Conservation (phyloP, 1,284 basidiomycete genomes). For the Cryptococcus hybrid region DNA sequence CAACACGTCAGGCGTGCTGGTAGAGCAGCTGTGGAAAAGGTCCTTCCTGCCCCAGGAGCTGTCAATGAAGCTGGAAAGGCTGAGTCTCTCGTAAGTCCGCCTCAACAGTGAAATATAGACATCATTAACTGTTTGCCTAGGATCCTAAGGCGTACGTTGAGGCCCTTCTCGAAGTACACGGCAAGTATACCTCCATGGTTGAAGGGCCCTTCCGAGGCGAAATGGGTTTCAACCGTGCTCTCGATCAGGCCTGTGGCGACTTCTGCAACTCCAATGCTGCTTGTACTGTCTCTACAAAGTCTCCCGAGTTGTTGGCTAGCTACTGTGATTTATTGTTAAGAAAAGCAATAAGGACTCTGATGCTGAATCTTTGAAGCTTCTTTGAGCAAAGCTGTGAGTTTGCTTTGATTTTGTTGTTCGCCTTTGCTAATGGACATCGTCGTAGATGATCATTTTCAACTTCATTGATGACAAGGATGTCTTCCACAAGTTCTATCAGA, state of each 20-base stretch:
- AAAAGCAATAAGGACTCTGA: conserved; percentile 82
- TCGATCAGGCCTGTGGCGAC: conserved; percentile 93
- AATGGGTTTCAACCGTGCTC: conserved; percentile 89
- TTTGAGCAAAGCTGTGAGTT: conserved; percentile 76
- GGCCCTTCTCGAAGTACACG: conserved; percentile 85
- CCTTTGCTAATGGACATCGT: neutral
- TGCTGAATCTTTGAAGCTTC: conserved; percentile 87
- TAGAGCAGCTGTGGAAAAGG: conserved; percentile 75
- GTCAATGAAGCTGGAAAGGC: conserved; percentile 58
- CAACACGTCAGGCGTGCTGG: conserved; percentile 91
- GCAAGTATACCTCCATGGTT: conserved; percentile 89
- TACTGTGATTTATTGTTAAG: conserved; percentile 87
- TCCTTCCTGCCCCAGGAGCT: conserved; percentile 58
- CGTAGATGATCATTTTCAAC: conserved; percentile 96
- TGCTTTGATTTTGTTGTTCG: neutral
- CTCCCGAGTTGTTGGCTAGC: conserved; percentile 91
- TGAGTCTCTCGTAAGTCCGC: conserved; percentile 56
- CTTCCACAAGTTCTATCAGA: conserved; percentile 99
- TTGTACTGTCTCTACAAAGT: conserved; percentile 82
- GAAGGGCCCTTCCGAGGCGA: conserved; percentile 88
- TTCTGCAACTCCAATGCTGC: conserved; percentile 95
- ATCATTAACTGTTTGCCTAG: conserved; percentile 14
- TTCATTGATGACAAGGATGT: conserved; percentile 99
- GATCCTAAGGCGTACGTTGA: conserved; percentile 92
- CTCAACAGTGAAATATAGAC: neutral